Evolutionary conservation across 768 basidiomycete species (phyloP).

Genomic region (Russula sp.): DNA sequence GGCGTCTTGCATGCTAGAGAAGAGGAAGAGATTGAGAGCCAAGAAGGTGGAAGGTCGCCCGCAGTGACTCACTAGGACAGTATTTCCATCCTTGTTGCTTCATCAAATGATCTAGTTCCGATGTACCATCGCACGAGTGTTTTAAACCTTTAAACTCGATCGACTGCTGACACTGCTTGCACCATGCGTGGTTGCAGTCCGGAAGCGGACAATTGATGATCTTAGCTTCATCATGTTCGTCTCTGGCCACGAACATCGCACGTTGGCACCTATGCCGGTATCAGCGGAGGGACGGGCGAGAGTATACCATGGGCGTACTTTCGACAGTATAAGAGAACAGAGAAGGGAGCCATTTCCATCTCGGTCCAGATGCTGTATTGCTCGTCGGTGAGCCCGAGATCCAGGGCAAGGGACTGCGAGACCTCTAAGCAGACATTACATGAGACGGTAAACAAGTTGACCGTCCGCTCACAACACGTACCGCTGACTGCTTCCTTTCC

Average conservation of each 20-base stretch:
- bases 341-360: constrained; percentile 47
- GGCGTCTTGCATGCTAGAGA: constrained; percentile 47
- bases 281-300: neutral
- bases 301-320: constrained; percentile 35
- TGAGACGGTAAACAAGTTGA: neutral
- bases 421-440: constrained; percentile 33
- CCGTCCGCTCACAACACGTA: constrained; percentile 30
- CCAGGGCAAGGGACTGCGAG: constrained; percentile 44
- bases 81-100: constrained; percentile 37
- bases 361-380: constrained; percentile 45
- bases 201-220: constrained; percentile 36
- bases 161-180: constrained; percentile 36
- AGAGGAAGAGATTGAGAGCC: neutral
- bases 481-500: constrained; percentile 35
- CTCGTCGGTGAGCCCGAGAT: constrained; percentile 46
- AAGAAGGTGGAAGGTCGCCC: neutral
- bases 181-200: constrained; percentile 36
- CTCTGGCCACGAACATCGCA: constrained; percentile 34
- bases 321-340: constrained; percentile 48
- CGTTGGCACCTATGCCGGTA: constrained; percentile 27
- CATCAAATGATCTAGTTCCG: constrained; percentile 36
- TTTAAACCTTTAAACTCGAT: constrained; percentile 30
- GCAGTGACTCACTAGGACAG: constrained; percentile 39
- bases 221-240: constrained; percentile 32
- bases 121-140: constrained; percentile 38